Percentiles rank a stretch among this genome's conserved stretches.
phyloP scores from a whole-genome alignment of 1,284 basidiomycete species.

The Xerocomus amazonicus region DNA sequence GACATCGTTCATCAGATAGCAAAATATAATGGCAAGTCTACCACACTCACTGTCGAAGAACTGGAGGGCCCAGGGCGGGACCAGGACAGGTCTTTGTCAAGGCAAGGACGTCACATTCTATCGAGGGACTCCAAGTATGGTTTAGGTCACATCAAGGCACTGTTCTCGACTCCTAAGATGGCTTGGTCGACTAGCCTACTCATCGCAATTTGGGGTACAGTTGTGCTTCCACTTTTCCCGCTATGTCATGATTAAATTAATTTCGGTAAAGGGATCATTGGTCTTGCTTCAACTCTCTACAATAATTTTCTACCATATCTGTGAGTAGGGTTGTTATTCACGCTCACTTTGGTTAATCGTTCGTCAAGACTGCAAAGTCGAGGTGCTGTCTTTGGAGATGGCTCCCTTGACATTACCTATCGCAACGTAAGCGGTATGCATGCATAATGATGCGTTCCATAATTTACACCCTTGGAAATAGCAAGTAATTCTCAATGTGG shows the following conservation, averaged over 20 bases:
- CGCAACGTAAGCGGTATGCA: slow-evolving; percentile 40
- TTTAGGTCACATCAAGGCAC: slow-evolving; percentile 43
- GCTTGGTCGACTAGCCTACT: slow-evolving; percentile 56
- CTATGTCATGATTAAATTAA: not conserved
- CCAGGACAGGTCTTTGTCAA: not conserved
- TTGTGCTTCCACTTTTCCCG: not conserved
- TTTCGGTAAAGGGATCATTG: slow-evolving; percentile 45
- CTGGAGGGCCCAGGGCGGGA: slow-evolving; percentile 29
- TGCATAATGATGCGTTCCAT: not conserved
- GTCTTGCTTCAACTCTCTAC: slow-evolving; percentile 60
- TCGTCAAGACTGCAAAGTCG: slow-evolving; percentile 40
- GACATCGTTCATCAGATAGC: slow-evolving; percentile 59
- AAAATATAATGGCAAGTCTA: slow-evolving; percentile 49
- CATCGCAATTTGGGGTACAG: slow-evolving; percentile 52
- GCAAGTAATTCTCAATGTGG: slow-evolving; percentile 58
- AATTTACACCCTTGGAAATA: slow-evolving; percentile 17
- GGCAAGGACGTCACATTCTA: slow-evolving; percentile 21
- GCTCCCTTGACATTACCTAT: slow-evolving; percentile 47
- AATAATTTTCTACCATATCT: slow-evolving; percentile 55
- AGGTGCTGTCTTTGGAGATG: slow-evolving; percentile 47
- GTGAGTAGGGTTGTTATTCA: slow-evolving; percentile 28
- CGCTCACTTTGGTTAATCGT: slow-evolving; percentile 4
- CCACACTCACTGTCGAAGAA: slow-evolving; percentile 40
- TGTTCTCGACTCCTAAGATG: slow-evolving; percentile 55
- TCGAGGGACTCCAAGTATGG: slow-evolving; percentile 40